These are phyloP conservation scores for Candida ipomoeae DNA, from an alignment of 805 yeast genomes.

Conservation along the genomic window DNA sequence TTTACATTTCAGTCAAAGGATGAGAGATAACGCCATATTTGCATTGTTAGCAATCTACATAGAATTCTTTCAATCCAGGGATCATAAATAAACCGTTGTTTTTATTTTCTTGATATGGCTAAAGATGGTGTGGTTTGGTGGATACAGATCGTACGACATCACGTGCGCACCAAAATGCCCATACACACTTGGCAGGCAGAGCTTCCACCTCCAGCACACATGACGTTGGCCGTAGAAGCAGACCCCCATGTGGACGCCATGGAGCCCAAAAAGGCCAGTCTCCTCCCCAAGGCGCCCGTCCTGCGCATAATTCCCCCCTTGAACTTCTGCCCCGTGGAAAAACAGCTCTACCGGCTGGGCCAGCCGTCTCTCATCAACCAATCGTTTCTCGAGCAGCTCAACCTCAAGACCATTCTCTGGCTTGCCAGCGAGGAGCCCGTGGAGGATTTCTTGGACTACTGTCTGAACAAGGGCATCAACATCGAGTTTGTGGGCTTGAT, in stretches of 20 bases:
- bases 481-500: slow-evolving; percentile 80
- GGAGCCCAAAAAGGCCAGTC: slow-evolving; percentile 2
- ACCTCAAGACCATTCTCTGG: slow-evolving; percentile 84
- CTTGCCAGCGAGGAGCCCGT: slow-evolving; percentile 93
- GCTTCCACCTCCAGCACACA: background rate
- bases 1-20: too few species aligned
- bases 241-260: background rate
- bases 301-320: slow-evolving; percentile 84
- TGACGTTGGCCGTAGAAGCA: background rate
- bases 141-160: background rate
- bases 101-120: too few species aligned
- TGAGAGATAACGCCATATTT: too few species aligned
- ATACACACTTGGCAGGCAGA: background rate
- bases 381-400: slow-evolving; percentile 71
- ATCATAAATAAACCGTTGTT: too few species aligned
- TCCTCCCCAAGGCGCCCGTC: slow-evolving; percentile 48
- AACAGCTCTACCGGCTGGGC: slow-evolving; percentile 81
- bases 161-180: slow-evolving; percentile 1
- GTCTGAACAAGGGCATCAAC: slow-evolving; percentile 64
- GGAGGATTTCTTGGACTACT: slow-evolving; percentile 79
- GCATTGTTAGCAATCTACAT: too few species aligned
- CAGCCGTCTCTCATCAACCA: slow-evolving; percentile 94
- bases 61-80: too few species aligned
- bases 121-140: too few species aligned
- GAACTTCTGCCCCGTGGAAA: slow-evolving; percentile 93